These are phyloP conservation scores for Rhodotorula sp. DNA, from an alignment of 1,284 basidiomycete species.

Conservation along the genomic window DNA sequence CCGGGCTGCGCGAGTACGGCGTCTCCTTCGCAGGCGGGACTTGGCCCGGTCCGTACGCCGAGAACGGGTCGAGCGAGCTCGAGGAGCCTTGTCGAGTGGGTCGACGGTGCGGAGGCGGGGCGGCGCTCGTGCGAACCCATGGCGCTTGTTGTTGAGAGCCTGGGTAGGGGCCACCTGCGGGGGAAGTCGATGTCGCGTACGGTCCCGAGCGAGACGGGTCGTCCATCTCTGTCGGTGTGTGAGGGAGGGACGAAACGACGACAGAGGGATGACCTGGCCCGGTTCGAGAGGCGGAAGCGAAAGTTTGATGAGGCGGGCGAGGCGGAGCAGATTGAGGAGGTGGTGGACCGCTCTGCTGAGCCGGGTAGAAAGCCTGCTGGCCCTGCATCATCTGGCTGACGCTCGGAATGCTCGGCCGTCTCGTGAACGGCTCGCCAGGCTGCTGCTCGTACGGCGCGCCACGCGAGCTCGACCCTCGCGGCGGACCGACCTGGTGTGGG, in stretches of 20 bases:
- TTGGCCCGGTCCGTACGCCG: conserved; percentile 12
- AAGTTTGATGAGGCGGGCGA: not conserved
- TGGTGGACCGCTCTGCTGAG: not conserved
- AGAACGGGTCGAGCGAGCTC: conserved; percentile 27
- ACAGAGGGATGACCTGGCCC: not conserved
- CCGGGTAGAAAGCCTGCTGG: conserved; percentile 10
- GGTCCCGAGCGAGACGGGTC: not conserved
- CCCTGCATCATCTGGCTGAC: conserved; percentile 37
- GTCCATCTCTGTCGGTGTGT: conserved; percentile 3
- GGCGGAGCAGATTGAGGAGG: conserved; percentile 6
- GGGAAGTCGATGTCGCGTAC: not conserved
- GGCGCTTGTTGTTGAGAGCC: not conserved
- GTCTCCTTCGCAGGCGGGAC: conserved; percentile 45
- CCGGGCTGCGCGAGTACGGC: conserved; percentile 89
- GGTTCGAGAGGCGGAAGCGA: not conserved
- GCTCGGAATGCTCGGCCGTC: conserved; percentile 30
- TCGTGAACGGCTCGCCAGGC: not conserved
- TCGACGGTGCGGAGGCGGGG: not conserved
- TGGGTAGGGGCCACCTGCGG: not conserved
- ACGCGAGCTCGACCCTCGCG: conserved; percentile 20
- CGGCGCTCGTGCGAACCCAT: not conserved
- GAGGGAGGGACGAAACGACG: conserved; percentile 11
- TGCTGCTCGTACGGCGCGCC: conserved; percentile 11
- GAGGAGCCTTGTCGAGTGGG: conserved; percentile 17
- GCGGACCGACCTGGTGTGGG: conserved; percentile 9